These are phyloP conservation scores for Cryptococcus maquisensis DNA, from an alignment of 1,284 basidiomycete genomes.

Conservation along the genomic window DNA sequence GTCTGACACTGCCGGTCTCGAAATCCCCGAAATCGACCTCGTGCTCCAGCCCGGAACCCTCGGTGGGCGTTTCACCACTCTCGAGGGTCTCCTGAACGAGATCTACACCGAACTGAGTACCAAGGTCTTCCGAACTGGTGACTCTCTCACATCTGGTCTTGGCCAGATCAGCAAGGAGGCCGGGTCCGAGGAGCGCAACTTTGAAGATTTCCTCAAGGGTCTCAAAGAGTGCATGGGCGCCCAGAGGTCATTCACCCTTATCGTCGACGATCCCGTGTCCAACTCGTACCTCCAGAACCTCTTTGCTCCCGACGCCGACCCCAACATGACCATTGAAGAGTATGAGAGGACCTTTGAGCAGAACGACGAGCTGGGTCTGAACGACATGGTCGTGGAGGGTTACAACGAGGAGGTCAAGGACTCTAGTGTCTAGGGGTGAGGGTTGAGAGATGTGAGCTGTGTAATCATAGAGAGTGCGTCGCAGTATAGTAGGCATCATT, in stretches of 20 bases:
- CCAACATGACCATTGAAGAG: slow-evolving; percentile 76
- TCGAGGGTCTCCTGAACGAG: slow-evolving; percentile 92
- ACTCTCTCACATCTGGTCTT: slow-evolving; percentile 34
- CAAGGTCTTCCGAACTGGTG: slow-evolving; percentile 69
- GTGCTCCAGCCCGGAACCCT: slow-evolving; percentile 88
- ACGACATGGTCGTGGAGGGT: slow-evolving; percentile 90
- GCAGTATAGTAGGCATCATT: too few species aligned
- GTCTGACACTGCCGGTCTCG: slow-evolving; percentile 87
- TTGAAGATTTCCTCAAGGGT: slow-evolving; percentile 71
- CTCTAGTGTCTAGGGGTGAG: too few species aligned
- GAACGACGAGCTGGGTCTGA: slow-evolving; percentile 92
- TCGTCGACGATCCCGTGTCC: slow-evolving; percentile 91
- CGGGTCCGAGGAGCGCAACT: slow-evolving; percentile 56
- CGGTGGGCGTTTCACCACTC: slow-evolving; percentile 96
- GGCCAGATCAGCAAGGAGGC: slow-evolving; percentile 39
- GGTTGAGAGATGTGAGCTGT: too few species aligned
- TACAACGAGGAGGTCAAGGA: slow-evolving; percentile 56
- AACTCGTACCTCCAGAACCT: slow-evolving; percentile 96
- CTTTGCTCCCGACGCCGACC: slow-evolving; percentile 87
- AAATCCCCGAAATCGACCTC: slow-evolving; percentile 93
- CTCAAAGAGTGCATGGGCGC: slow-evolving; percentile 77
- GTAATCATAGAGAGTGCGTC: too few species aligned
- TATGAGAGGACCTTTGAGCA: slow-evolving; percentile 86
- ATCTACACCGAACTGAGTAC: slow-evolving; percentile 92
- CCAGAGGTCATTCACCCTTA: slow-evolving; percentile 76